These are phyloP conservation scores for Falciphora oryzae DNA, from an alignment of 2,329 filamentous ascomycete species.

Conservation along the genomic window DNA sequence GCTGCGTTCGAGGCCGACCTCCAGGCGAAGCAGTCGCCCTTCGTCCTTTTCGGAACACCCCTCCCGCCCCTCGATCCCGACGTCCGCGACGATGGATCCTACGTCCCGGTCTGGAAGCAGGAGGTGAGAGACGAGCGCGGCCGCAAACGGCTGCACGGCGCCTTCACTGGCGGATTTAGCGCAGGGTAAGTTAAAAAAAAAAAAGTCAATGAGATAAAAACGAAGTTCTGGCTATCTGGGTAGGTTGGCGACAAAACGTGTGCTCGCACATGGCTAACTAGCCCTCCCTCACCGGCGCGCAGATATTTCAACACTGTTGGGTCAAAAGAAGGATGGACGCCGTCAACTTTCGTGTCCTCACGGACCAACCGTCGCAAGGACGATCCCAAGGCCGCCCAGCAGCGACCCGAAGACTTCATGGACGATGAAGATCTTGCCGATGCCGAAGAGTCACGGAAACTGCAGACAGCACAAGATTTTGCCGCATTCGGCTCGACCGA, in stretches of 20 bases:
- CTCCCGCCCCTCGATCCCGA: conserved; percentile 72
- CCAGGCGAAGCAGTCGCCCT: conserved; percentile 62
- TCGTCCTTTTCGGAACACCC: conserved; percentile 76
- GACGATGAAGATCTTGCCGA: conserved; percentile 93
- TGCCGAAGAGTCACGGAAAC: conserved; percentile 67
- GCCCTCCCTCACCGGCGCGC: conserved; percentile 7
- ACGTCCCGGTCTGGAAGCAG: conserved; percentile 96
- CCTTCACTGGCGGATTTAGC: conserved; percentile 94
- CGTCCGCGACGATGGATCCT: conserved; percentile 82
- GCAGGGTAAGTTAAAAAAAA: conserved; percentile 63
- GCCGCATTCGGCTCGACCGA: conserved; percentile 67
- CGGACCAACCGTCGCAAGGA: conserved; percentile 71
- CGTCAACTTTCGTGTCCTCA: conserved; percentile 86
- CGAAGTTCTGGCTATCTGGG: too few species aligned
- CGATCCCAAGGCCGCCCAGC: conserved; percentile 43
- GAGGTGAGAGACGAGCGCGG: conserved; percentile 92
- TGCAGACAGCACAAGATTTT: conserved; percentile 70
- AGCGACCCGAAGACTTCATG: conserved; percentile 89
- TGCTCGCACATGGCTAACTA: neutral
- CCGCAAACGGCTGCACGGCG: conserved; percentile 84
- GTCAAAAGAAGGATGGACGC: conserved; percentile 97
- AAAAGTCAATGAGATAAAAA: neutral
- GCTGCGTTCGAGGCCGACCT: conserved; percentile 72
- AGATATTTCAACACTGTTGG: conserved; percentile 98
- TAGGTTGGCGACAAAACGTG: neutral